Evolutionary conservation across 2,329 filamentous ascomycete genomes (phyloP).

Genomic region (Aspergillus fructus): DNA sequence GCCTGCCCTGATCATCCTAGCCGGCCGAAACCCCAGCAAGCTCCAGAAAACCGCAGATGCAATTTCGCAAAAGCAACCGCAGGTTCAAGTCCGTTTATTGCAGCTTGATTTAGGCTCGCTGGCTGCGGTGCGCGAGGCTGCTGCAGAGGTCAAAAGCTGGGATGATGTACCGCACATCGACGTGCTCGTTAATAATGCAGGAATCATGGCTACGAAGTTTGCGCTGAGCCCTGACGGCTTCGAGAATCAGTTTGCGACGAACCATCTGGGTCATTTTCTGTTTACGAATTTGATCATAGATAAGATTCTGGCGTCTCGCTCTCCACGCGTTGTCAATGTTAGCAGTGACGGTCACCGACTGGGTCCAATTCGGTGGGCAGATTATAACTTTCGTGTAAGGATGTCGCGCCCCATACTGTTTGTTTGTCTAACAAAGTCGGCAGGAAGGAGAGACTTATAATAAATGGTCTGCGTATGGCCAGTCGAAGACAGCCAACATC

Average conservation of each 20-base stretch:
- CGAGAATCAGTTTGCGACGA: constrained; percentile 41
- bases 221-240: constrained; percentile 33
- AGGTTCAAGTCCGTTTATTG: constrained; percentile 25
- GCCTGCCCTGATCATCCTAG: constrained; percentile 40
- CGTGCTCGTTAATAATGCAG: constrained; percentile 47
- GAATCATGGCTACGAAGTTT: constrained; percentile 36
- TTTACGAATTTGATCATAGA: constrained; percentile 41
- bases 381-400: constrained; percentile 46
- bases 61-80: constrained; percentile 20
- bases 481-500: constrained; percentile 49
- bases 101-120: constrained; percentile 36
- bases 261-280: constrained; percentile 42
- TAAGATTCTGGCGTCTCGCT: constrained; percentile 26
- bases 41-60: constrained; percentile 28
- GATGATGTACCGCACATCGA: constrained; percentile 34
- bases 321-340: constrained; percentile 43
- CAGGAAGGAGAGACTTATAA: constrained; percentile 29
- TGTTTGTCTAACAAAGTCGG: background rate
- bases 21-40: constrained; percentile 38
- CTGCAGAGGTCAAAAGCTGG: constrained; percentile 28
- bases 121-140: constrained; percentile 31
- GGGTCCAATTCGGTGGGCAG: constrained; percentile 43
- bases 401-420: background rate
- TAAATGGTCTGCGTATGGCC: constrained; percentile 43
- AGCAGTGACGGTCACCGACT: constrained; percentile 47